Evolutionary conservation across 768 basidiomycete genomes (phyloP), one percentile per base, ranked within the genome.

Genomic region (Boletus edulis): DNA sequence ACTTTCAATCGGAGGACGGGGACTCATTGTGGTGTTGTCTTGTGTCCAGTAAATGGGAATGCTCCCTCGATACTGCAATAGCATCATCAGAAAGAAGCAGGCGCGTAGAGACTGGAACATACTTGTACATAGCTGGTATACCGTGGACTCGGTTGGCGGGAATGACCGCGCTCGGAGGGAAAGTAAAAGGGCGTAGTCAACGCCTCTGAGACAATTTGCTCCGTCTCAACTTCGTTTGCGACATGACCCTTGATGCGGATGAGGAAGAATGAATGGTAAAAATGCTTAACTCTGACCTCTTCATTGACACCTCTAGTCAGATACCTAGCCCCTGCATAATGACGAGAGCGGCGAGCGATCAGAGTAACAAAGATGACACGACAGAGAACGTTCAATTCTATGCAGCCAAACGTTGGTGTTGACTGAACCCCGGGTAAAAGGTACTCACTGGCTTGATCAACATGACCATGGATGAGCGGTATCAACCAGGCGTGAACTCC

Each of bases 21-120:
- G 90, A n/a, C 77, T 87, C 84, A 96, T 93, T 50, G 85, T 86
- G 43, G 83, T 91, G 2, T 84, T 86, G 57, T 98, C 97, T 68
- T 99, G 96, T 13, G 91, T 90, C 97, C 97, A 99, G 67, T 89
- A 94, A 4, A 98, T 79, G 0, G 97, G 97, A 35, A 99, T 98
- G 57, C 92, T 94, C 8, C 96, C 96, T 20, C 96, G 81, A 68
- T 95, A 94, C 86, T 92, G 54, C 11, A n/a, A 20, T 27, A 52
- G 29, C 54, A 27, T 45, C 18, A 14, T 48, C 14, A 60, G 22
- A 45, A 27, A 29, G 17, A 32, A 4, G 10, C 11, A 48, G 13
- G 22, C 11, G 18, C 3, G 18, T 10, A 15, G 42, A 55, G 52
- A 48, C 5, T 10, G 4, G 5, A 15, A 37, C 72, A 6, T 61